Percentiles rank a stretch among this genome's conserved stretches.
phyloP scores from a whole-genome alignment of 306 rosid genomes.

The Herpetospermum pedunculosum region DNA sequence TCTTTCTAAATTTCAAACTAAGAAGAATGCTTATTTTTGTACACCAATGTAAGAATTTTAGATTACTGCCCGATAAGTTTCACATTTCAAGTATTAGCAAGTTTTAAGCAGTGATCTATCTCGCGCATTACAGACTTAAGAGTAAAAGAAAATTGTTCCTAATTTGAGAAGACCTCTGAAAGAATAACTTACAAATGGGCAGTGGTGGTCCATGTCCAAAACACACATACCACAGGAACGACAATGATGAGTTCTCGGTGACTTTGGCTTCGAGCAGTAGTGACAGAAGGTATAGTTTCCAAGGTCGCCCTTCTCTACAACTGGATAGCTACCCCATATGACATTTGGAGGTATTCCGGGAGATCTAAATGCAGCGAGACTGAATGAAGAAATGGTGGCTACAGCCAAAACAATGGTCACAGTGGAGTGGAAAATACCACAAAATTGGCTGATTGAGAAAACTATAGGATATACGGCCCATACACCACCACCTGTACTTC shows the following conservation, averaged over 20 bases:
- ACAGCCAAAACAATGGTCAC: conserved; percentile 45
- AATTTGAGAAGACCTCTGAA: not conserved
- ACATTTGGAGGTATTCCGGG: conserved; percentile 69
- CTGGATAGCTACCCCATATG: conserved; percentile 83
- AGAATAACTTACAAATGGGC: conserved; percentile 81
- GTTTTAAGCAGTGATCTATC: not conserved
- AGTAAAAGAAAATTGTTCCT: not conserved
- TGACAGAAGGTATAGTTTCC: conserved; percentile 72
- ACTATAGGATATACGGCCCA: conserved; percentile 65
- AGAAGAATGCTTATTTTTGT: not conserved
- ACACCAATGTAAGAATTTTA: not conserved
- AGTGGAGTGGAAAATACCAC: conserved; percentile 55
- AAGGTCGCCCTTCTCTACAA: conserved; percentile 69
- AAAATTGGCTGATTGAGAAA: conserved; percentile 47
- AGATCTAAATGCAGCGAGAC: conserved; percentile 59
- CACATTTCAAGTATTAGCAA: not conserved
- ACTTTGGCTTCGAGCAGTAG: conserved; percentile 84
- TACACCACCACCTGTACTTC: conserved; percentile 80
- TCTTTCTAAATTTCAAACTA: not conserved
- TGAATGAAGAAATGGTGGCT: conserved; percentile 51
- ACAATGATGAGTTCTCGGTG: conserved; percentile 87
- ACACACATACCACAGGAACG: conserved; percentile 73
- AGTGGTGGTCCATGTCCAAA: conserved; percentile 97
- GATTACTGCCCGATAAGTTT: not conserved
- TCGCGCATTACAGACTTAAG: not conserved